Base-by-base conservation (phyloP, 345 rosid genomes). In the Populus simonii region DNA sequence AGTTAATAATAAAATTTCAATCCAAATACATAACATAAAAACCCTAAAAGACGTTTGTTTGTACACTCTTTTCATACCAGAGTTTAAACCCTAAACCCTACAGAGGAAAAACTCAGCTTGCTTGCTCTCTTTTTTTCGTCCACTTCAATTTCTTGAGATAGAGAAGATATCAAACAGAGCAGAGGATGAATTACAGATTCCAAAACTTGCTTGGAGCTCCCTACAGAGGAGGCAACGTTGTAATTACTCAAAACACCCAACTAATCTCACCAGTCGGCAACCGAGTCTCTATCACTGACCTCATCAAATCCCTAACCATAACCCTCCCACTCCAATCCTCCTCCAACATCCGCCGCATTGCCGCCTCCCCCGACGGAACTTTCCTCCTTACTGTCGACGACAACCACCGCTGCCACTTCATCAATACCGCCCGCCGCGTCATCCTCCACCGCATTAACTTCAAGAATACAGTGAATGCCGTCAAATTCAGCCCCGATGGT, bases 151-250 rank as follows among this genome's bases (percentile, higher is more conserved):
- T 49, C 55, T 49, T 49, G 18, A 13, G 5, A 39, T 7, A 39
- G 43, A 39, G 43, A 9, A 39, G 43, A 6, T 18, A 49, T 49
- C 55, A 49, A 15, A 16, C 59, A 53, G 20, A 53, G 9, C 59
- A 53, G 59, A 53, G 7, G 59, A 96, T 96, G 99, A 89, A 93
- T 83, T 93, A 90, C 83, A 86, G 90, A 25, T 94, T 96, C 80
- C 97, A 91, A 45, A 93, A 96, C 74, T 91, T 93, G 75, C 86
- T 93, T 0, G 97, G 97, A 45, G 97, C 97, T 16, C 96, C 99
- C 10, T 96, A 92, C 85, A 81, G 97, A 41, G 98, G 99, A 74
- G 98, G 99, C 57, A 87, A 93, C 75, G 95, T 88, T 68, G 79
- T 89, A 23, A 31, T 96, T 33, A 82, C 88, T 3, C 88, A 89